phyloP scores from a whole-genome alignment of 2,329 filamentous ascomycete species.

The Passalora sequoiae region DNA sequence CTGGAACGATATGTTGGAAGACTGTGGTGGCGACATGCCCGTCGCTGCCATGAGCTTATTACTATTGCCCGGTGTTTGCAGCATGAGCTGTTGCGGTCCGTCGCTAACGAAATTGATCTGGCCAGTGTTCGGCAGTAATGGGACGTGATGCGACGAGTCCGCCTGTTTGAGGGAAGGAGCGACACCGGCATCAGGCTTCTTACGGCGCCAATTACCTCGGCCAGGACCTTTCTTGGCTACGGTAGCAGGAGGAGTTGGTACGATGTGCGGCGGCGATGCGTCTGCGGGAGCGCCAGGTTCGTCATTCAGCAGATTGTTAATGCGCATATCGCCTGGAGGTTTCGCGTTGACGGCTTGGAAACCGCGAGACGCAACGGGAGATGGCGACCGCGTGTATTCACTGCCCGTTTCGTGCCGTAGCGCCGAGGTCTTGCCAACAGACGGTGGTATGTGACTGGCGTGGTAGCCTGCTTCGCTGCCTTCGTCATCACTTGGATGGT shows the following conservation, averaged over 20 bases:
- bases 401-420: slow-evolving; percentile 36
- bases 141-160: slow-evolving; percentile 28
- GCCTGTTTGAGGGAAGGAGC: slow-evolving; percentile 9
- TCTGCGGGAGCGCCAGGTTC: slow-evolving; percentile 29
- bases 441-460: slow-evolving; percentile 11
- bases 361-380: slow-evolving; percentile 30
- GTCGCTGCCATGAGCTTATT: slow-evolving; percentile 13
- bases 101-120: slow-evolving; percentile 29
- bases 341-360: slow-evolving; percentile 39
- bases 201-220: slow-evolving; percentile 47
- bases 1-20: slow-evolving; percentile 22
- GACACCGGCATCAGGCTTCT: slow-evolving; percentile 19
- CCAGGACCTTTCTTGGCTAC: slow-evolving; percentile 41
- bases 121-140: slow-evolving; percentile 31
- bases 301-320: slow-evolving; percentile 47
- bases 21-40: slow-evolving; percentile 16
- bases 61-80: slow-evolving; percentile 11
- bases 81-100: slow-evolving; percentile 13
- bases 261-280: slow-evolving; percentile 21
- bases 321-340: slow-evolving; percentile 42
- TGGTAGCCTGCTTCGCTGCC: slow-evolving; percentile 27
- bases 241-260: slow-evolving; percentile 25
- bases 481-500: slow-evolving; percentile 30
- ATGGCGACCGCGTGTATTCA: slow-evolving; percentile 44
- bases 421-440: slow-evolving; percentile 14